A percentile compares a stretch with the other conserved stretches of the same genome.
phyloP scores from a whole-genome alignment of 352 stramenopile species.

The Phytopythium mirpurense region DNA sequence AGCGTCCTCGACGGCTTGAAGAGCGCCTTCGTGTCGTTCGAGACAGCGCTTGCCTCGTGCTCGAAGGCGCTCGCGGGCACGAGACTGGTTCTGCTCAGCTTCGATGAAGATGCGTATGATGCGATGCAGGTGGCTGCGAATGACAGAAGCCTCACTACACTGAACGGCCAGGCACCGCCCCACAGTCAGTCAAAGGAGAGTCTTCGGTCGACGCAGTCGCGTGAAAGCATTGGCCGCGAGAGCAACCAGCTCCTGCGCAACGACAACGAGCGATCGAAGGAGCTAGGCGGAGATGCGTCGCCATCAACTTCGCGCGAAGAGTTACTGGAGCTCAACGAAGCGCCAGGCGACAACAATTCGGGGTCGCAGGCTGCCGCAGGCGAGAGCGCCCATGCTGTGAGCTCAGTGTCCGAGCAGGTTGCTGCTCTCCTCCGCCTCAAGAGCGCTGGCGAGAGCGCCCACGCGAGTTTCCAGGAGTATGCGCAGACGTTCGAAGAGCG shows the following conservation, averaged over 20 bases:
- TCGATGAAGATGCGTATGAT: constrained; percentile 76
- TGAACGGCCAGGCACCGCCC: not conserved
- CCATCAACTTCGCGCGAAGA: not conserved
- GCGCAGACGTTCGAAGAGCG: constrained; percentile 12
- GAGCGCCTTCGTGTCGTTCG: constrained; percentile 40
- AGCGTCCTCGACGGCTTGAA: constrained; percentile 74
- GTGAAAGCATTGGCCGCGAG: not conserved
- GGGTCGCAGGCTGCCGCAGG: not conserved
- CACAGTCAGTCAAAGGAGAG: constrained; percentile 3
- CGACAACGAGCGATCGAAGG: not conserved
- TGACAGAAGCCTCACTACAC: constrained; percentile 5
- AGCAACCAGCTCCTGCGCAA: not conserved
- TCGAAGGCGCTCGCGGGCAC: constrained; percentile 25
- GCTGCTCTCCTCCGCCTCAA: not conserved
- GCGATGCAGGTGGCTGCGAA: constrained; percentile 18
- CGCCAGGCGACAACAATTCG: not conserved
- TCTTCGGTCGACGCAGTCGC: constrained; percentile 1
- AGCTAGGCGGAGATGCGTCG: not conserved
- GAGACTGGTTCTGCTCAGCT: constrained; percentile 51
- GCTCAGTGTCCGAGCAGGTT: not conserved
- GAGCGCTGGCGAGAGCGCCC: too few species aligned
- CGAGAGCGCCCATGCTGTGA: not conserved
- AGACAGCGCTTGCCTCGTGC: constrained; percentile 35
- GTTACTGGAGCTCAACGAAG: not conserved
- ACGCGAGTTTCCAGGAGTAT: constrained; percentile 17